Conservation (phyloP, 2,329 filamentous ascomycete species). For the Grosmannia huntii region DNA sequence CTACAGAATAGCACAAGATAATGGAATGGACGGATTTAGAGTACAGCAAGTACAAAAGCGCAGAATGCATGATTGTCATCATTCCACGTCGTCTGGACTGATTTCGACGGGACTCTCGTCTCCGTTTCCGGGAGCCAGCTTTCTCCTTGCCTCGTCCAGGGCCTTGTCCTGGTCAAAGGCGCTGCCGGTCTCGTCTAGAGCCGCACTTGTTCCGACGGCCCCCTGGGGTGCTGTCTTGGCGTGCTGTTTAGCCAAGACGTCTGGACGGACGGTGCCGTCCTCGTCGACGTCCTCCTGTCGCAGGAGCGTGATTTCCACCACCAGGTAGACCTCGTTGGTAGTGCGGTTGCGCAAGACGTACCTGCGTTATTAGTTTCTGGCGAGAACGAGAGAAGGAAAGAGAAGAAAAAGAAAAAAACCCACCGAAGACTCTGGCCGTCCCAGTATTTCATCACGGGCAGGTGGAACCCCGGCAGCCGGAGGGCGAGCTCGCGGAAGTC, state of each 20-base stretch:
- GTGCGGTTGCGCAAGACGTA: slow-evolving; percentile 78
- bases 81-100: slow-evolving; percentile 12
- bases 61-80: background rate
- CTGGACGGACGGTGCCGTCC: slow-evolving; percentile 35
- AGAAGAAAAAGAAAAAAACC: slow-evolving; percentile 17
- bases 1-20: no score
- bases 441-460: slow-evolving; percentile 68
- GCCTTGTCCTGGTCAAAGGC: background rate
- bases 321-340: slow-evolving; percentile 65
- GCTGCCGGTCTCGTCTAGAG: no score
- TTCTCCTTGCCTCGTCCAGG: background rate
- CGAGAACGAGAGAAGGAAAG: background rate
- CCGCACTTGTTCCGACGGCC: background rate
- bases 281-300: slow-evolving; percentile 36
- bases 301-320: slow-evolving; percentile 52
- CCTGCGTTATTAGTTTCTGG: slow-evolving; percentile 30
- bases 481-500: slow-evolving; percentile 68
- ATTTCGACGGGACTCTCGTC: slow-evolving; percentile 8
- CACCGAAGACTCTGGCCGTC: slow-evolving; percentile 67
- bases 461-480: slow-evolving; percentile 56
- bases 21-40: background rate
- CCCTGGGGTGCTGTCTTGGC: slow-evolving; percentile 13
- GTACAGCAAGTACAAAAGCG: background rate
- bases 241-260: slow-evolving; percentile 21
- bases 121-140: background rate